Percentiles rank a stretch among this genome's conserved stretches.
These are phyloP conservation scores for Przewalskia tangutica DNA, from an alignment of 257 asterid genomes.

Conservation along the genomic window DNA sequence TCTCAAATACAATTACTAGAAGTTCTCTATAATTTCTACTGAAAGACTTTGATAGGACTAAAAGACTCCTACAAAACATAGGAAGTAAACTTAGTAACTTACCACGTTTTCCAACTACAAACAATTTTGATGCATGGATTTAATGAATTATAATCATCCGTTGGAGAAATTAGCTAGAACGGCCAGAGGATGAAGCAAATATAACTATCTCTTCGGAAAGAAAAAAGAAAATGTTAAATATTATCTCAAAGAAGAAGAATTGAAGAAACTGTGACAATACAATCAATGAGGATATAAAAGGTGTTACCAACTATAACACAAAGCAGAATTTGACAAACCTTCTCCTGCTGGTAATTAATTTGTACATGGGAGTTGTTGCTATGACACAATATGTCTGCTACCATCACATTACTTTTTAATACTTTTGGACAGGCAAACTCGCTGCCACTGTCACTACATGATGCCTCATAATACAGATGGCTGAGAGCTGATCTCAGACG, in stretches of 20 bases:
- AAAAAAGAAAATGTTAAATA: neutral
- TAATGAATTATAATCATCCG: neutral
- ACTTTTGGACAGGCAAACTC: constrained; percentile 23
- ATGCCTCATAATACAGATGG: constrained; percentile 44
- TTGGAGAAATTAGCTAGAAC: neutral
- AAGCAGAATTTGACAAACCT: constrained; percentile 17
- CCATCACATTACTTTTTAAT: constrained; percentile 29
- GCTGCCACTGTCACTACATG: constrained; percentile 26
- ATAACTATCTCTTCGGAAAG: neutral
- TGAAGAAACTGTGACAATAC: neutral
- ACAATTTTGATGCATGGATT: neutral
- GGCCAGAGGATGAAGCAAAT: neutral
- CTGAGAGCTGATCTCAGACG: constrained; percentile 54
- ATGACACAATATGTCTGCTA: constrained; percentile 23
- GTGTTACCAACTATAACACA: constrained; percentile 6
- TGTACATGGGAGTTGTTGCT: constrained; percentile 28
- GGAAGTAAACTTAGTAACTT: neutral
- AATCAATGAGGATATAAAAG: neutral
- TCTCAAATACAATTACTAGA: neutral
- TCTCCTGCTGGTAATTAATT: constrained; percentile 40
- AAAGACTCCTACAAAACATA: neutral
- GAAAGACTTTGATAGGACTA: neutral
- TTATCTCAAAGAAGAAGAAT: neutral
- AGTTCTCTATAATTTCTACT: neutral
- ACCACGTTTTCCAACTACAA: neutral